Evolutionary conservation across 140 eudicot species (phyloP).

Genomic region (Stevia rebaudiana): DNA sequence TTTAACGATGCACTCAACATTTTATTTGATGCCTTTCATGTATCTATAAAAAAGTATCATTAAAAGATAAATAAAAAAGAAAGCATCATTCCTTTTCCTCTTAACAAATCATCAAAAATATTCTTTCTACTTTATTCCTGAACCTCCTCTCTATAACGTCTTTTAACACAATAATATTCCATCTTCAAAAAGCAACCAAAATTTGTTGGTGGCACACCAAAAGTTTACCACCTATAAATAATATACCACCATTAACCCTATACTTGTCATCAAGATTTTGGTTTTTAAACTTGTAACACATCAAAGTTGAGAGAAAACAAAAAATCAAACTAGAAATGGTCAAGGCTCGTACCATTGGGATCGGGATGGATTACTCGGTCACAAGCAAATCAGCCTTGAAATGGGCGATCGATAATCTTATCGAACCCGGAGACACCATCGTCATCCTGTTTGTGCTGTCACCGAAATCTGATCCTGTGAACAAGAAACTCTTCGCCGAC

Average conservation of each 20-base stretch:
- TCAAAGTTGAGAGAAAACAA: too few species aligned
- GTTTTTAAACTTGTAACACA: not conserved
- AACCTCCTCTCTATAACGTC: too few species aligned
- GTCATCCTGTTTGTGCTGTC: conserved; percentile 51
- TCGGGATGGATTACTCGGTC: conserved; percentile 65
- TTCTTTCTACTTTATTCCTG: conserved; percentile 4
- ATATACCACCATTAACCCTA: not conserved
- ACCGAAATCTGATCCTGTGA: conserved; percentile 51
- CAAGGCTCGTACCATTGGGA: conserved; percentile 53
- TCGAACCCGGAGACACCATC: conserved; percentile 44
- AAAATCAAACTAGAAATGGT: conserved; percentile 44
- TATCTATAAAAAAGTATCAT: too few species aligned
- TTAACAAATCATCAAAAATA: not conserved
- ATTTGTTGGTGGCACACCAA: conserved; percentile 21
- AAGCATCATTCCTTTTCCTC: not conserved
- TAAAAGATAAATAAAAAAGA: not conserved
- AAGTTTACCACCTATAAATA: conserved; percentile 4
- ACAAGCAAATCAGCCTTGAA: conserved; percentile 57
- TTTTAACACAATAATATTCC: not conserved
- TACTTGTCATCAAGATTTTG: not conserved
- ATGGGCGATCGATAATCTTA: conserved; percentile 63
- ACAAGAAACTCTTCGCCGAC: conserved; percentile 59
- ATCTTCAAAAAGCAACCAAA: conserved; percentile 13
- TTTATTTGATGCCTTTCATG: too few species aligned
- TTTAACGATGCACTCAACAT: too few species aligned